Percentiles rank a stretch among this genome's conserved stretches.
These are phyloP conservation scores for Apiospora pterosperma DNA, from an alignment of 2,329 filamentous ascomycete genomes.

Conservation along the genomic window DNA sequence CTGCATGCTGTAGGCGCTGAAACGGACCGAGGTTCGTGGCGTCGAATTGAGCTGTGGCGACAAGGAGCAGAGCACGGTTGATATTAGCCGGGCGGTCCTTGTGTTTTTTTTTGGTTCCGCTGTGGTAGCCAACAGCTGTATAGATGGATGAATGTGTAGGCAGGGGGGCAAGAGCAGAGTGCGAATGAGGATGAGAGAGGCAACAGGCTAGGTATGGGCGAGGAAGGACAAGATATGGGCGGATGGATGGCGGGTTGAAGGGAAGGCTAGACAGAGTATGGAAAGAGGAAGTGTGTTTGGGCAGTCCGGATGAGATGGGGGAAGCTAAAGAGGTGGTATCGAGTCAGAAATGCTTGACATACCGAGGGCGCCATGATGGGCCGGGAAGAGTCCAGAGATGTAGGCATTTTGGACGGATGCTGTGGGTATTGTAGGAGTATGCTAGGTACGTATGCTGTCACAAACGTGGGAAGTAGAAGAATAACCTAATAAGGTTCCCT, in stretches of 20 bases:
- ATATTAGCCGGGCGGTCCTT: background rate
- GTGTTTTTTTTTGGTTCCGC: background rate
- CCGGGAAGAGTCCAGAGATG: slow-evolving; percentile 57
- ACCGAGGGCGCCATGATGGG: slow-evolving; percentile 63
- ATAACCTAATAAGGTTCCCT: background rate
- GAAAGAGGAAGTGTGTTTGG: background rate
- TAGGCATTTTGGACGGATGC: slow-evolving; percentile 41
- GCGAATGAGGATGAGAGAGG: too few relatives aligned
- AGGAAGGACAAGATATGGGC: slow-evolving; percentile 3
- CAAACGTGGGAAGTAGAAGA: background rate
- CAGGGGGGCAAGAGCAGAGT: slow-evolving; percentile 5
- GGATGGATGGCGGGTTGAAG: background rate
- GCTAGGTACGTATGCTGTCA: background rate
- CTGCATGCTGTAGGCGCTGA: slow-evolving; percentile 56
- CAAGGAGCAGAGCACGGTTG: background rate
- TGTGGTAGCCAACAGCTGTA: background rate
- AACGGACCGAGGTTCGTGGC: slow-evolving; percentile 53
- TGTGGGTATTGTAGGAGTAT: background rate
- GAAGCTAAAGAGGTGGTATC: slow-evolving; percentile 11
- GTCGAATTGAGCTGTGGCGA: slow-evolving; percentile 25
- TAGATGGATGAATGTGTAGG: background rate
- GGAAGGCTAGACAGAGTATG: slow-evolving; percentile 1
- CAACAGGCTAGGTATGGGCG: background rate
- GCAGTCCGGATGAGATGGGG: slow-evolving; percentile 4
- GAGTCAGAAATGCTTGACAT: slow-evolving; percentile 31